Conservation (phyloP, 345 rosid genomes). For the Toxicodendron radicans region DNA sequence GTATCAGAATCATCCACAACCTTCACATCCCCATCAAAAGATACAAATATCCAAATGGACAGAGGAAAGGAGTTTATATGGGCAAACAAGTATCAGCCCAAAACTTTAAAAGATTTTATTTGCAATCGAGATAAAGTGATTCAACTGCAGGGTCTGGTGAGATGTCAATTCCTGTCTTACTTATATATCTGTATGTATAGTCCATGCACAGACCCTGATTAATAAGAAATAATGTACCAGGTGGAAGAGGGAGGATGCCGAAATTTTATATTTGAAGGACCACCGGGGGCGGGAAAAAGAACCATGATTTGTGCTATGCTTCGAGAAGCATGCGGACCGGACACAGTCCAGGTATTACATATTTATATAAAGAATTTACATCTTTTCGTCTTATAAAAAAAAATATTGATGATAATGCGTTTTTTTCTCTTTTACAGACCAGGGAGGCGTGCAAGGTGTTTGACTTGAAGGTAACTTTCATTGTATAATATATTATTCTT, state of each 20-base stretch:
- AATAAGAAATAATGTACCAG: neutral
- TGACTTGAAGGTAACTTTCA: constrained; percentile 38
- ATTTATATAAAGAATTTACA: too few species aligned
- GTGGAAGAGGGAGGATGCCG: constrained; percentile 21
- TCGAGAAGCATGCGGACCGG: constrained; percentile 48
- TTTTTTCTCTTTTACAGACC: constrained; percentile 31
- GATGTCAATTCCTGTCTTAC: neutral
- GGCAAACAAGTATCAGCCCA: constrained; percentile 55
- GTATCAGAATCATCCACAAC: constrained; percentile 10
- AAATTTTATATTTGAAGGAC: constrained; percentile 64
- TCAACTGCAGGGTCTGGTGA: constrained; percentile 37
- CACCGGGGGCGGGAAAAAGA: constrained; percentile 60
- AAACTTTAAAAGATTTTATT: constrained; percentile 47
- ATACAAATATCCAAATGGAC: neutral
- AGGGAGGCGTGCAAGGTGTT: constrained; percentile 42
- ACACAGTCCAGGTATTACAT: constrained; percentile 37
- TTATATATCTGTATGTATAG: too few species aligned
- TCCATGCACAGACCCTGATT: too few species aligned
- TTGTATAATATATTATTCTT: neutral
- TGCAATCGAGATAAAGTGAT: constrained; percentile 50
- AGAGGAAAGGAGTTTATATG: constrained; percentile 29
- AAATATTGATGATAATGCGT: neutral
- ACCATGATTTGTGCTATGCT: constrained; percentile 69
- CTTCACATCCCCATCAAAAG: neutral
- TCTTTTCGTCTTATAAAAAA: too few species aligned